Evolutionary conservation across 768 basidiomycete species (phyloP).

Genomic region (Suillus tomentosus): DNA sequence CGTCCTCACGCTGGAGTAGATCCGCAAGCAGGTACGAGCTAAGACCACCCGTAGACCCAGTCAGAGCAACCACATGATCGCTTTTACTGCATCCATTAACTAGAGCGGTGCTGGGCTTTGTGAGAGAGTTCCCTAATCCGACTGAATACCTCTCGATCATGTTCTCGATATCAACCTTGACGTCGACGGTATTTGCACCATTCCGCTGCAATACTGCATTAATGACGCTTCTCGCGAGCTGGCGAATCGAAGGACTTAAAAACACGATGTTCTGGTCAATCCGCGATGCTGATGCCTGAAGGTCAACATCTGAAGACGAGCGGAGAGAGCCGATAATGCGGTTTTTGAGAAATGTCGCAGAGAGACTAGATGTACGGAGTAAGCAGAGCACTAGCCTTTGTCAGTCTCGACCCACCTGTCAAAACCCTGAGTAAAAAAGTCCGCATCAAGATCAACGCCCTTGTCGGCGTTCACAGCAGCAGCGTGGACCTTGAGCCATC

Average conservation of each 20-base stretch:
- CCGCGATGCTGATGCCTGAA: constrained; percentile 25
- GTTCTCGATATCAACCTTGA: constrained; percentile 30
- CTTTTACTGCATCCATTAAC: constrained; percentile 2
- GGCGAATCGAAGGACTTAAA: constrained; percentile 41
- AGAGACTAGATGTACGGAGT: constrained; percentile 22
- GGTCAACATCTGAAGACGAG: constrained; percentile 29
- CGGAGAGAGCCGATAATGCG: constrained; percentile 25
- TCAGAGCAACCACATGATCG: constrained; percentile 35
- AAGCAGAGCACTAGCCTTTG: background rate
- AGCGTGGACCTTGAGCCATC: constrained; percentile 33
- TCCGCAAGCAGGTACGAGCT: constrained; percentile 38
- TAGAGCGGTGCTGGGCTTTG: constrained; percentile 8
- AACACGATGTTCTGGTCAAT: constrained; percentile 38
- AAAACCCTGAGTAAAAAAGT: constrained; percentile 39
- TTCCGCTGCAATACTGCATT: constrained; percentile 11
- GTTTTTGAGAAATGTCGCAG: constrained; percentile 32
- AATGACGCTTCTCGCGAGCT: constrained; percentile 28
- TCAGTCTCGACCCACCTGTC: constrained; percentile 33
- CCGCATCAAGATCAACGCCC: constrained; percentile 16
- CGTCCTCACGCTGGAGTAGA: constrained; percentile 25
- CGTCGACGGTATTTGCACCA: constrained; percentile 10
- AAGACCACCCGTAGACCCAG: constrained; percentile 42
- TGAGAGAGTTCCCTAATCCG: constrained; percentile 18
- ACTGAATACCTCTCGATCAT: constrained; percentile 44
- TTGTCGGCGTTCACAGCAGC: constrained; percentile 14